phyloP scores from a whole-genome alignment of 441 rosid genomes.

The Populus trichocarpa region DNA sequence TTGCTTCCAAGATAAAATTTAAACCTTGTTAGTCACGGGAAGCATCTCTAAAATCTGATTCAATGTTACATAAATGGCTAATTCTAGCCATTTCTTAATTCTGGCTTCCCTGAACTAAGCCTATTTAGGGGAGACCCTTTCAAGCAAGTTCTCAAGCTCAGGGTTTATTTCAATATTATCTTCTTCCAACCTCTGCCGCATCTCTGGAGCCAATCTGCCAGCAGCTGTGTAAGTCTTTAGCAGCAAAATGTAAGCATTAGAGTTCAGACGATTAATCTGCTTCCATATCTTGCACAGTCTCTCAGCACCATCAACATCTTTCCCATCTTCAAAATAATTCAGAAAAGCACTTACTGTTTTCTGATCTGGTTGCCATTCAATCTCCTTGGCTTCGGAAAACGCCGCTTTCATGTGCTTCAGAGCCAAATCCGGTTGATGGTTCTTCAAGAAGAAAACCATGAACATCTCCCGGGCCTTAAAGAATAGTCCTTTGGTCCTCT shows the following conservation, averaged over 20 bases:
- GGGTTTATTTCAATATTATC: slow-evolving; percentile 38
- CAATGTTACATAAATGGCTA: background rate
- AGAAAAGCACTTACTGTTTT: slow-evolving; percentile 39
- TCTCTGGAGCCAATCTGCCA: slow-evolving; percentile 44
- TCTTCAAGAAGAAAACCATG: slow-evolving; percentile 55
- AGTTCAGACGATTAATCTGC: slow-evolving; percentile 26
- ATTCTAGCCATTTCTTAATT: background rate
- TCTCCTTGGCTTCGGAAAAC: slow-evolving; percentile 24
- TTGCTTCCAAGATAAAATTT: too few species aligned
- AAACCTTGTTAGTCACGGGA: slow-evolving; percentile 16
- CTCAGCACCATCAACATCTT: slow-evolving; percentile 61
- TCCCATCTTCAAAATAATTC: slow-evolving; percentile 38
- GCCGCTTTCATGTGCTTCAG: slow-evolving; percentile 50
- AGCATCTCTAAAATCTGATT: background rate
- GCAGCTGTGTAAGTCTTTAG: slow-evolving; percentile 58
- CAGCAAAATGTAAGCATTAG: slow-evolving; percentile 31
- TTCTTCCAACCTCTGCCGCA: slow-evolving; percentile 43
- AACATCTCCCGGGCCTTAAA: slow-evolving; percentile 46
- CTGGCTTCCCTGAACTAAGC: background rate
- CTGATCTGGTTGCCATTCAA: slow-evolving; percentile 41
- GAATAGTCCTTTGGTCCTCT: slow-evolving; percentile 36
- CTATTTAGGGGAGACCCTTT: slow-evolving; percentile 32
- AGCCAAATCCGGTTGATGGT: slow-evolving; percentile 36
- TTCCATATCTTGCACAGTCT: slow-evolving; percentile 45
- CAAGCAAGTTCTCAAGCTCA: slow-evolving; percentile 51